These are phyloP conservation scores for Gentiana dahurica DNA, from an alignment of 257 asterid genomes.

Conservation along the genomic window DNA sequence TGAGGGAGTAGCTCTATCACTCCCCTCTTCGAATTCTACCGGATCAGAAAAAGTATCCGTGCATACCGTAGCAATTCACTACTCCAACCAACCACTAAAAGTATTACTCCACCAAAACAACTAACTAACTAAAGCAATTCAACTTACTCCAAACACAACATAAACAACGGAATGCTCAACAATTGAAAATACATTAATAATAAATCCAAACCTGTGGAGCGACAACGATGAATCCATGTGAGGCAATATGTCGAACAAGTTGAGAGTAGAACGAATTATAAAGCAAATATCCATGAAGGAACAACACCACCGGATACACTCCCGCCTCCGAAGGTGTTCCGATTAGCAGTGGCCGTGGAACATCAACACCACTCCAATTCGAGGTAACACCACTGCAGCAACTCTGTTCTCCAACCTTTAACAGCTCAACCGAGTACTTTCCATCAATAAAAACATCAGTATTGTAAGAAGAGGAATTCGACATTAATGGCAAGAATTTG, in stretches of 20 bases:
- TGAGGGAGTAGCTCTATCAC: no score
- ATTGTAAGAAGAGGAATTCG: conserved; percentile 13
- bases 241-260: conserved; percentile 63
- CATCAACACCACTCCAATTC: no score
- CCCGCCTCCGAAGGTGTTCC: conserved; percentile 53
- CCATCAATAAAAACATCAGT: conserved; percentile 37
- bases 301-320: conserved; percentile 43
- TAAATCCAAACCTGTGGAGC: conserved; percentile 69
- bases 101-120: no score
- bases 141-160: no score
- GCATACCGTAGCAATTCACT: no score
- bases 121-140: no score
- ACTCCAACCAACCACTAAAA: no score
- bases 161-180: no score
- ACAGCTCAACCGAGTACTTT: conserved; percentile 20
- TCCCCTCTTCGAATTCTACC: no score
- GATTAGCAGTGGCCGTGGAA: conserved; percentile 53
- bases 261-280: conserved; percentile 78
- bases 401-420: conserved; percentile 21
- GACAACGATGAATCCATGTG: conserved; percentile 75
- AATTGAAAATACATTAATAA: not conserved
- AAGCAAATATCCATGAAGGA: conserved; percentile 84
- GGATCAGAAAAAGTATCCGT: no score
- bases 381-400: conserved; percentile 11
- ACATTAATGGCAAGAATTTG: conserved; percentile 8